Conservation (phyloP, 176 grass and related monocot species). For the Poa pratensis region DNA sequence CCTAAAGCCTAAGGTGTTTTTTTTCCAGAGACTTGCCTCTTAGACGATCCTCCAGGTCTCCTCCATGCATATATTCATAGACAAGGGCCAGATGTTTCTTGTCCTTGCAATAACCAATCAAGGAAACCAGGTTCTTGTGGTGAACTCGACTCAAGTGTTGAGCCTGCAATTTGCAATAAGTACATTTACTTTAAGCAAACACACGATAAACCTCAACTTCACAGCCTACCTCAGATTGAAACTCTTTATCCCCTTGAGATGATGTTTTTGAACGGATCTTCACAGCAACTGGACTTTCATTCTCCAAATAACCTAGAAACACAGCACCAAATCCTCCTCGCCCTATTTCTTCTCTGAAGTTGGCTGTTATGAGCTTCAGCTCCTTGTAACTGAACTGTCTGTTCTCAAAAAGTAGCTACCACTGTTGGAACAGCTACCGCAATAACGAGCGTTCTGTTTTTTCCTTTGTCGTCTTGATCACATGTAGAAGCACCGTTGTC, state of each 20-base stretch:
- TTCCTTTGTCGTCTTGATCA: not conserved
- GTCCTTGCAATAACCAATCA: constrained; percentile 79
- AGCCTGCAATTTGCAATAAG: constrained; percentile 46
- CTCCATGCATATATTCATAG: constrained; percentile 62
- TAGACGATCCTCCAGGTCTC: constrained; percentile 44
- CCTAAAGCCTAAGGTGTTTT: not conserved
- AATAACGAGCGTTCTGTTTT: constrained; percentile 45
- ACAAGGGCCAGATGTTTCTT: constrained; percentile 57
- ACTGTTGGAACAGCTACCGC: constrained; percentile 26
- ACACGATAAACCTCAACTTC: constrained; percentile 1
- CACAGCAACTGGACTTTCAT: constrained; percentile 71
- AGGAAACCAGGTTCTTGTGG: constrained; percentile 70
- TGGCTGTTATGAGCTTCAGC: constrained; percentile 59
- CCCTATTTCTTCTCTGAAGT: constrained; percentile 69
- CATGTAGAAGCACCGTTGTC: constrained; percentile 20
- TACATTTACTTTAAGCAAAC: not conserved
- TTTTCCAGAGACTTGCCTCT: constrained; percentile 27
- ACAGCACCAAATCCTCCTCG: constrained; percentile 78
- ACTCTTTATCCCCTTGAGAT: constrained; percentile 61
- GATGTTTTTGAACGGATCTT: constrained; percentile 57
- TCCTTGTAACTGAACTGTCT: constrained; percentile 69
- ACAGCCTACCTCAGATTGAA: constrained; percentile 66
- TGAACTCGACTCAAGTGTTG: constrained; percentile 69
- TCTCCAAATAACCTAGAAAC: constrained; percentile 62
- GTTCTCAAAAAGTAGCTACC: too few species aligned